A percentile compares a stretch with the other conserved stretches of the same genome.
Conservation (phyloP, 2,329 filamentous ascomycete genomes). For the Cladosporium colombiae region DNA sequence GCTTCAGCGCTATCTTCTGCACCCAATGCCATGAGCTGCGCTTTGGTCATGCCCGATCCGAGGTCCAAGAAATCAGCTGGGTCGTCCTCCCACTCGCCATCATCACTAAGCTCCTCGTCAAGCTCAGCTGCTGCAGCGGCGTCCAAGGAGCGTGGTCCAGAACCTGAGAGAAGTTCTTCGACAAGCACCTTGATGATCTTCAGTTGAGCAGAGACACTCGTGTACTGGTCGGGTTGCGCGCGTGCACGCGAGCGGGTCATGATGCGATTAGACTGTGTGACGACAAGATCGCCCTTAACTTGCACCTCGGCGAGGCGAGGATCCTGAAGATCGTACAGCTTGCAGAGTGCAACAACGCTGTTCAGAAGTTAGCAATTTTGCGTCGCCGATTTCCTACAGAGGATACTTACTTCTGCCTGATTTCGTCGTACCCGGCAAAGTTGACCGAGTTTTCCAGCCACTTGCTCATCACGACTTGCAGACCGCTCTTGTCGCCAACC, state of each 20-base stretch:
- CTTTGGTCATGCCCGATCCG: constrained; percentile 53
- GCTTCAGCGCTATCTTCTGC: constrained; percentile 49
- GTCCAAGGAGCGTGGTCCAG: constrained; percentile 57
- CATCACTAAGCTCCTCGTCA: constrained; percentile 62
- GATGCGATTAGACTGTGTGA: constrained; percentile 76
- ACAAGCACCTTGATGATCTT: constrained; percentile 97
- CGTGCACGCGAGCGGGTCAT: constrained; percentile 91
- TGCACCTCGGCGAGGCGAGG: constrained; percentile 73
- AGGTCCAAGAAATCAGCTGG: constrained; percentile 72
- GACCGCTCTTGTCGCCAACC: constrained; percentile 76
- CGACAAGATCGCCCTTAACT: constrained; percentile 89
- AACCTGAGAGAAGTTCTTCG: constrained; percentile 82
- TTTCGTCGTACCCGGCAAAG: constrained; percentile 98
- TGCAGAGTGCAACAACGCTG: constrained; percentile 88
- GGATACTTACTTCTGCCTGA: constrained; percentile 81
- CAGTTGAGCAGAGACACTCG: constrained; percentile 79
- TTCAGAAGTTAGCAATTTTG: constrained; percentile 19
- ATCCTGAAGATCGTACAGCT: constrained; percentile 86
- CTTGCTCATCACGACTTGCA: constrained; percentile 86
- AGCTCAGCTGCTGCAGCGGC: constrained; percentile 61
- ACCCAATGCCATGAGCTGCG: constrained; percentile 79
- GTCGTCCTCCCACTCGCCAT: constrained; percentile 77
- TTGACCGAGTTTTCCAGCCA: constrained; percentile 97
- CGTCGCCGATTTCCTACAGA: neutral
- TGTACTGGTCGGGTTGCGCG: constrained; percentile 87